phyloP scores from a whole-genome alignment of 108 stramenopile genomes.

The Licmophora abbreviata region DNA sequence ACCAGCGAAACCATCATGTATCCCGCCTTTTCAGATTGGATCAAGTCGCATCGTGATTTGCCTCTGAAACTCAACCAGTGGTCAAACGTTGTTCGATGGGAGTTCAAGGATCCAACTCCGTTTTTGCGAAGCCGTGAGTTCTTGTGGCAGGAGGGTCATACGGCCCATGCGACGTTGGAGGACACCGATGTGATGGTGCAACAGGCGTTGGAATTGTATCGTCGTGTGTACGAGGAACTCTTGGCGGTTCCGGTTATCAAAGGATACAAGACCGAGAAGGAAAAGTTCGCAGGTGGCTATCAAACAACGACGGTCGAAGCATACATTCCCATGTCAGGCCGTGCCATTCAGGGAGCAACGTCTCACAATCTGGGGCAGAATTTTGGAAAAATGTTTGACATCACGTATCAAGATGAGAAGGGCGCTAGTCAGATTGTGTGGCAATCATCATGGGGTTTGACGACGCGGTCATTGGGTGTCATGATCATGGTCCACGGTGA shows the following conservation, averaged over 20 bases:
- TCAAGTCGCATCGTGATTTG: conserved; percentile 86
- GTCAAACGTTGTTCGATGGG: conserved; percentile 99
- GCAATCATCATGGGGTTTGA: conserved; percentile 99
- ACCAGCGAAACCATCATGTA: conserved; percentile 99
- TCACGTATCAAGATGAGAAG: conserved; percentile 91
- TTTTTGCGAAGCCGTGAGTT: conserved; percentile 97
- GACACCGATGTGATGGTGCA: conserved; percentile 96
- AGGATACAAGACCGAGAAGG: conserved; percentile 96
- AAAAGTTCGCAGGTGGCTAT: conserved; percentile 98
- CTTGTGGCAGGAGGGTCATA: conserved; percentile 99
- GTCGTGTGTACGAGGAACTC: conserved; percentile 94
- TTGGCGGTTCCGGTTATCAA: conserved; percentile 97
- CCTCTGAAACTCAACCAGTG: conserved; percentile 99
- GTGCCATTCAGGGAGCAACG: conserved; percentile 99
- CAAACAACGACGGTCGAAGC: conserved; percentile 98
- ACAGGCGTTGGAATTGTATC: conserved; percentile 93
- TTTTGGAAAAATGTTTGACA: conserved; percentile 99
- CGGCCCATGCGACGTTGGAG: conserved; percentile 93
- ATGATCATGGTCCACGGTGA: conserved; percentile 99
- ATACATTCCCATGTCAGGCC: conserved; percentile 92
- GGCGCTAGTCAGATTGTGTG: conserved; percentile 84
- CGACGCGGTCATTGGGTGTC: conserved; percentile 97
- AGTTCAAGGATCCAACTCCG: conserved; percentile 98
- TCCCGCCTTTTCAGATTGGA: conserved; percentile 96
- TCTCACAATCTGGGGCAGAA: conserved; percentile 98